These are phyloP conservation scores for Apium graveolens DNA, from an alignment of 129 eudicot species.

Conservation along the genomic window DNA sequence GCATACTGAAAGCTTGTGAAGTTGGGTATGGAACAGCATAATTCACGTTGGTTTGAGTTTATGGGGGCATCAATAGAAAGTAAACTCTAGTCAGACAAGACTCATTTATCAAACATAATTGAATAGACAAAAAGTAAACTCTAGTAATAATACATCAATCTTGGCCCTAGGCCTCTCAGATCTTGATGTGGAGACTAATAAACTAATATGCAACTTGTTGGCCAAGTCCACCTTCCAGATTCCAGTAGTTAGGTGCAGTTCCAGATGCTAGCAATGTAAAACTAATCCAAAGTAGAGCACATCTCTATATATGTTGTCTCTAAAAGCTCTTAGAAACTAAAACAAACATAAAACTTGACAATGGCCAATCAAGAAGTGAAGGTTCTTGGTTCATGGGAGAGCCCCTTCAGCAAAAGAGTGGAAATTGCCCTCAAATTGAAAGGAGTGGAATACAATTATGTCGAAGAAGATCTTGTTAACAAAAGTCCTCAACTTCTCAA, in stretches of 20 bases:
- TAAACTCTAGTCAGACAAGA: too few species aligned
- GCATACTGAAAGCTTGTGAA: too few species aligned
- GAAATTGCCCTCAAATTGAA: constrained; percentile 16
- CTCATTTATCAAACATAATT: too few species aligned
- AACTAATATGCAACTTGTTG: neutral
- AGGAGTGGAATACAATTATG: constrained; percentile 29
- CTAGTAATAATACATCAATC: too few species aligned
- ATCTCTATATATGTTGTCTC: neutral
- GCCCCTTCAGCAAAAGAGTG: neutral
- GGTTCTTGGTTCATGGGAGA: constrained; percentile 11
- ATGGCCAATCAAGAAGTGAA: constrained; percentile 25
- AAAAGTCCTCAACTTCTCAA: constrained; percentile 19
- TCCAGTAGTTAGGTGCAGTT: neutral
- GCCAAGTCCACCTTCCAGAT: neutral
- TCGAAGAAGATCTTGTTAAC: constrained; percentile 19
- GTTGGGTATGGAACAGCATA: too few species aligned
- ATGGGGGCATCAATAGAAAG: too few species aligned
- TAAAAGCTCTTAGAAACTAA: neutral
- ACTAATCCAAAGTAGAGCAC: neutral
- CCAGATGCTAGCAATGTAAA: neutral
- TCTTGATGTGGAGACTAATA: neutral
- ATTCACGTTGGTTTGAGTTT: too few species aligned
- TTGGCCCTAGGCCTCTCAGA: too few species aligned
- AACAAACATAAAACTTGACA: neutral
- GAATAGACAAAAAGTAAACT: too few species aligned